Percentiles rank a stretch among this genome's conserved stretches.
phyloP scores from a whole-genome alignment of 345 rosid genomes.

The Salix exigua region DNA sequence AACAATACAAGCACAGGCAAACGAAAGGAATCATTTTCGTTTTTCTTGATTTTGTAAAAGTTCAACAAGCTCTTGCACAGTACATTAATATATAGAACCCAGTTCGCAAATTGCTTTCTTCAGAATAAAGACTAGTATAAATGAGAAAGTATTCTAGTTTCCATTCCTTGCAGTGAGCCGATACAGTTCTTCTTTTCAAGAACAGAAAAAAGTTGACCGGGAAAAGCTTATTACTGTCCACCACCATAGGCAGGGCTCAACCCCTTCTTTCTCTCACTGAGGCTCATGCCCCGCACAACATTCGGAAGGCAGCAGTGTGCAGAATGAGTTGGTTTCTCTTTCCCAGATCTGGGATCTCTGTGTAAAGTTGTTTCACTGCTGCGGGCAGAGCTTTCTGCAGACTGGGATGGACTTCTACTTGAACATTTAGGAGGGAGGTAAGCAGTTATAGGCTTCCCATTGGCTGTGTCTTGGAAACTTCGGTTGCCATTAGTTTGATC shows the following conservation, averaged over 20 bases:
- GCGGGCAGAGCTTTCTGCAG: conserved; percentile 14
- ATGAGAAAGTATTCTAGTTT: not conserved
- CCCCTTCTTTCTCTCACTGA: conserved; percentile 41
- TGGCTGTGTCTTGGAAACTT: conserved; percentile 12
- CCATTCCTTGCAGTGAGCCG: conserved; percentile 4
- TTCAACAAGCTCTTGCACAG: conserved; percentile 1
- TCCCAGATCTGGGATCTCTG: conserved; percentile 6
- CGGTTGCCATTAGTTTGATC: conserved; percentile 1
- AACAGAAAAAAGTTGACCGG: not conserved
- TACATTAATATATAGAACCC: conserved; percentile 6
- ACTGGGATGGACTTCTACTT: conserved; percentile 16
- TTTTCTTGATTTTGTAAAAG: not conserved
- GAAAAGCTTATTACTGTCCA: not conserved
- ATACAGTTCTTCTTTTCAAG: not conserved
- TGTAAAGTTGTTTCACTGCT: conserved; percentile 21
- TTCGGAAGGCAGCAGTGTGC: conserved; percentile 46
- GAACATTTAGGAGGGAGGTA: conserved; percentile 18
- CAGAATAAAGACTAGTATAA: not conserved
- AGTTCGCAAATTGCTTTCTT: not conserved
- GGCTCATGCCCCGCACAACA: conserved; percentile 43
- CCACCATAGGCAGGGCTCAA: conserved; percentile 14
- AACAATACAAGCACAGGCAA: not conserved
- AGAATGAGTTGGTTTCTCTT: conserved; percentile 31
- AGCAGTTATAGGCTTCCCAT: conserved; percentile 11
- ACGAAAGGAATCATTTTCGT: not conserved